Evolutionary conservation across 169 alveolate species (phyloP), one percentile per base, ranked within the genome.

Genomic region (Eimeria sp.): DNA sequence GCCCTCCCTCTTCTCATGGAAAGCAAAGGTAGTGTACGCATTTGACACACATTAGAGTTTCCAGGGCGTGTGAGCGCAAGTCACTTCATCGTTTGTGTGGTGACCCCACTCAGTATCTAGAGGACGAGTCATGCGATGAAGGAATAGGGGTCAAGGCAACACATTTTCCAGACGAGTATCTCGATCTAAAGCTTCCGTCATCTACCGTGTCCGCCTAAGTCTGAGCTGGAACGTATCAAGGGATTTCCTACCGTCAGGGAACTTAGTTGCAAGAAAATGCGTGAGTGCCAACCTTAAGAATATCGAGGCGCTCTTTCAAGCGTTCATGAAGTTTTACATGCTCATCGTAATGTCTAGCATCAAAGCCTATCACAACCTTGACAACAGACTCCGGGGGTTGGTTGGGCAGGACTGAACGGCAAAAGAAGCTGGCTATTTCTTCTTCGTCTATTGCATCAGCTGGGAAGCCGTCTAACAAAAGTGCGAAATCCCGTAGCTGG

Each of bases 301-400:
- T 85, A 85, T 85, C 82, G 43, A 85, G 93, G 60, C 93, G 77
- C 54, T 64, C 82, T 60, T 85, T 85, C 64, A 85, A 52, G 49
- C 80, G 37, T 64, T 85, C 93, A 62, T 23, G 37, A 25, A 85
- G 93, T 49, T 66, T 93, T 30, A 82, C 88, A 52, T 93, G 89
- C 80, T 93, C 89, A 58, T 93, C 89, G 88, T 93, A 93, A 56
- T 93, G 94, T n/a, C 88, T 56, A 71, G 68, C 82, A 37, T 93
- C 94, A 66, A 93, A 93, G 74, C 96, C 96, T 49, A 93, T 93
- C 58, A 93, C 96, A 54, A 93, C 96, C 76, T 93, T 93, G 40
- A 93, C 96, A 13, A 93, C 90, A 20, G 94, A 93, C 62, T 88
- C 96, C 33, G 85, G 43, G 10, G 77, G 80, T 40, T 74, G 80